Base-by-base conservation (phyloP, 2,329 filamentous ascomycete species). In the Esteya vermicola region DNA sequence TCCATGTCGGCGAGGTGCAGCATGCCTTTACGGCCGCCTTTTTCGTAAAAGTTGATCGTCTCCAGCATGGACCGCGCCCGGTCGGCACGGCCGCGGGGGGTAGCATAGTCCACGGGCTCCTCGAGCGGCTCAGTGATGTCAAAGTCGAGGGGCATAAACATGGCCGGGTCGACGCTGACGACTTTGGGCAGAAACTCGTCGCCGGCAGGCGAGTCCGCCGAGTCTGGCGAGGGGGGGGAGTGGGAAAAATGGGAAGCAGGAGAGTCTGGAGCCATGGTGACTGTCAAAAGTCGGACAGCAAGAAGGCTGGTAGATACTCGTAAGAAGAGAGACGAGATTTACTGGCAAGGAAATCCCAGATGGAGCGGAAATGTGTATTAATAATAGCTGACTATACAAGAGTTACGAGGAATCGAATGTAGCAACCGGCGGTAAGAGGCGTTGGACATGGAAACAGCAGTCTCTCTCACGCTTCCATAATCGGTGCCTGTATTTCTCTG, bases 351-450 rank as follows among this genome's bases (percentile, higher is more conserved):
- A n/a, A n/a, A n/a, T n/a, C n/a, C n/a, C n/a, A n/a, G n/a, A 31
- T 31, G 28, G 14, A 9, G 10, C 10, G 6, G 28, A 6, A n/a
- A n/a, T n/a, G n/a, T n/a, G n/a, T n/a, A n/a, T n/a, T n/a, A n/a
- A n/a, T n/a, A n/a, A n/a, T n/a, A 6, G 30, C 4, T 18, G 7
- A 32, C 12, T 5, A 13, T 22, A 10, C 6, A 14, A 12, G 13
- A 7, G n/a, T 18, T 22, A 9, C 9, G 16, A 9, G 18, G 9
- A 33, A 22, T 26, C 7, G 25, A 33, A 75, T 80, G 75, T 80
- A 64, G 77, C 75, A 68, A 75, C 75, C 75, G 75, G 71, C 76
- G 75, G 76, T 81, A 80, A 80, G 75, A 77, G 70, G 69, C 70
- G 69, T 51, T 63, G 68, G 61, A 75, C 73, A 73, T 66, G 51